Evolutionary conservation across 306 rosid species (phyloP).

Genomic region (Cucumis hystrix): DNA sequence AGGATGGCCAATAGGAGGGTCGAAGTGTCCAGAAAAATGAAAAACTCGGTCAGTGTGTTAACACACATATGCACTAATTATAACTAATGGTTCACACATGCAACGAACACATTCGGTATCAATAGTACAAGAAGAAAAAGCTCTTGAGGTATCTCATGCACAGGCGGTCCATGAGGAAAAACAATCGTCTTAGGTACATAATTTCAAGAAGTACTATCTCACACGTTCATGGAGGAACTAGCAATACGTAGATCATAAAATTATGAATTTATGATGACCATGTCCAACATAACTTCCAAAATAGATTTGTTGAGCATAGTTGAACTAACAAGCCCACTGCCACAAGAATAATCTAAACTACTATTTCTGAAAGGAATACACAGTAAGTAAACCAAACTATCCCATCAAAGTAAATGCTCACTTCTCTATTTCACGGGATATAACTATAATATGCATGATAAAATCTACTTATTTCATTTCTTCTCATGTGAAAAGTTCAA

Average conservation of each 20-base stretch:
- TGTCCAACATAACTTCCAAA: neutral
- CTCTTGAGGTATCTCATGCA: too few relatives aligned
- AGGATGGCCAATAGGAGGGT: conserved; percentile 20
- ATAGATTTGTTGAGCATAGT: neutral
- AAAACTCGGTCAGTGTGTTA: neutral
- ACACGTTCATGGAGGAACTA: neutral
- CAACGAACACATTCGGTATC: neutral
- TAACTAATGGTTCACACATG: neutral
- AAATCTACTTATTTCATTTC: neutral
- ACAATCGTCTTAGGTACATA: too few relatives aligned
- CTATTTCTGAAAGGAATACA: neutral
- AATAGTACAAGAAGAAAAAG: neutral
- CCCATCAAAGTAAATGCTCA: neutral
- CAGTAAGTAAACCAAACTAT: neutral
- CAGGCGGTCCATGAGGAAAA: too few relatives aligned
- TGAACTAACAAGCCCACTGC: neutral
- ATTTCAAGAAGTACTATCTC: neutral
- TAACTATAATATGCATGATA: neutral
- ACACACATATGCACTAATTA: neutral
- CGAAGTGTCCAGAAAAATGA: neutral
- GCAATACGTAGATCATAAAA: neutral
- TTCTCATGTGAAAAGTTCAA: too few relatives aligned
- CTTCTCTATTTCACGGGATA: neutral
- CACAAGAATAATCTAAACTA: neutral
- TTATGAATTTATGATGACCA: neutral